A percentile compares a stretch with the other conserved stretches of the same genome.
Conservation (phyloP, 495 filamentous ascomycete species). For the Penicillium silybi region DNA sequence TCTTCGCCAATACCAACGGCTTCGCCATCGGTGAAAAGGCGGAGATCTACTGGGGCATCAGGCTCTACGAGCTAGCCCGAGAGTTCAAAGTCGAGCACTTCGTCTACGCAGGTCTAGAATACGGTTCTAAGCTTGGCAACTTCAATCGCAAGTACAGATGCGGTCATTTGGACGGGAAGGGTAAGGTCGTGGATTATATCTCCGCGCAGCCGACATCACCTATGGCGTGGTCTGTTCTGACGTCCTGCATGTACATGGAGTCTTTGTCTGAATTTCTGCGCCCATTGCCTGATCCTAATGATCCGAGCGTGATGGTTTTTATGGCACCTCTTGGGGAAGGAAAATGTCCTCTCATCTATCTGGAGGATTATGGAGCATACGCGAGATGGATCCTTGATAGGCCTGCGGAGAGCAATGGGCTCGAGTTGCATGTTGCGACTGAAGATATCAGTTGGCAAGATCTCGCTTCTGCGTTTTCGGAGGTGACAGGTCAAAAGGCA, state of each 20-base stretch:
- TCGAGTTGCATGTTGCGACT: not conserved
- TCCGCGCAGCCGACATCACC: too few species aligned
- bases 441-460: not conserved
- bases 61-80: conserved; percentile 50
- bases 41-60: conserved; percentile 54
- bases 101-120: not conserved
- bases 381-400: conserved; percentile 22
- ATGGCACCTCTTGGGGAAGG: not conserved
- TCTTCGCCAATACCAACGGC: conserved; percentile 34
- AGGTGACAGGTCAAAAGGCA: not conserved
- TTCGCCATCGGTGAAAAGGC: conserved; percentile 51
- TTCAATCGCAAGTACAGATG: not conserved
- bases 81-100: conserved; percentile 43
- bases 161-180: conserved; percentile 19
- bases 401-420: conserved; percentile 12
- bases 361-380: conserved; percentile 26
- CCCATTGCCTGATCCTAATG: too few species aligned
- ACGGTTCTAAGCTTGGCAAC: conserved; percentile 37
- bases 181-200: too few species aligned
- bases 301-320: too few species aligned
- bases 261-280: too few species aligned
- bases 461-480: not conserved
- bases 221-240: too few species aligned
- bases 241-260: too few species aligned
- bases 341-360: conserved; percentile 19